phyloP scores from a whole-genome alignment of 192 early-diverging fungal genomes.

The Backusella tuberculispora region DNA sequence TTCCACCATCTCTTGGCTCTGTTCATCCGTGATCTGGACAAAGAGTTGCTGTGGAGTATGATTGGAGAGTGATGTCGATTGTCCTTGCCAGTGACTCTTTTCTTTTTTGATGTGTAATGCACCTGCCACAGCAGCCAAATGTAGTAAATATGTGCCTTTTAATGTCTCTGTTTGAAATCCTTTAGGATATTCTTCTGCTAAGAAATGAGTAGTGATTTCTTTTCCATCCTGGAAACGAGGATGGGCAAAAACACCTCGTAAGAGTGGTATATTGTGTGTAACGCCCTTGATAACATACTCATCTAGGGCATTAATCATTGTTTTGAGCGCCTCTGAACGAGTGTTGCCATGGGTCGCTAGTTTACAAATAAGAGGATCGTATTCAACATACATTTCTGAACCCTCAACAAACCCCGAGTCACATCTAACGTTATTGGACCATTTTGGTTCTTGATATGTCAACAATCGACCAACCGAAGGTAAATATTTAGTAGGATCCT shows the following conservation, averaged over 20 bases:
- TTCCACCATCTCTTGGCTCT: slow-evolving; percentile 45
- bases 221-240: slow-evolving; percentile 73
- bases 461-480: slow-evolving; percentile 89
- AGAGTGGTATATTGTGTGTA: slow-evolving; percentile 92
- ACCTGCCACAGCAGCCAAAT: slow-evolving; percentile 70
- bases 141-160: slow-evolving; percentile 46
- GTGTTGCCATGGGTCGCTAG: slow-evolving; percentile 82
- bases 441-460: slow-evolving; percentile 82
- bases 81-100: slow-evolving; percentile 57
- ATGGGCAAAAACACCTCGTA: slow-evolving; percentile 83
- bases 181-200: slow-evolving; percentile 85
- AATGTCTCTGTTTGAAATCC: slow-evolving; percentile 84
- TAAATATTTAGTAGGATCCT: slow-evolving; percentile 92
- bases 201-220: slow-evolving; percentile 78
- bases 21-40: slow-evolving; percentile 46
- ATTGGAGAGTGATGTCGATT: slow-evolving; percentile 15
- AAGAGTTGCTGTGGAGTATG: slow-evolving; percentile 52
- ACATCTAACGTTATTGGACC: slow-evolving; percentile 73
- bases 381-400: slow-evolving; percentile 93
- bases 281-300: slow-evolving; percentile 93
- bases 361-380: slow-evolving; percentile 97
- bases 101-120: slow-evolving; percentile 72
- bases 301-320: slow-evolving; percentile 87
- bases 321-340: slow-evolving; percentile 73
- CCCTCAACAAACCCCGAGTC: slow-evolving; percentile 94